Percentiles rank a stretch among this genome's conserved stretches.
phyloP scores from a whole-genome alignment of 805 yeast species.

The Scheffersomyces coipomensis region DNA sequence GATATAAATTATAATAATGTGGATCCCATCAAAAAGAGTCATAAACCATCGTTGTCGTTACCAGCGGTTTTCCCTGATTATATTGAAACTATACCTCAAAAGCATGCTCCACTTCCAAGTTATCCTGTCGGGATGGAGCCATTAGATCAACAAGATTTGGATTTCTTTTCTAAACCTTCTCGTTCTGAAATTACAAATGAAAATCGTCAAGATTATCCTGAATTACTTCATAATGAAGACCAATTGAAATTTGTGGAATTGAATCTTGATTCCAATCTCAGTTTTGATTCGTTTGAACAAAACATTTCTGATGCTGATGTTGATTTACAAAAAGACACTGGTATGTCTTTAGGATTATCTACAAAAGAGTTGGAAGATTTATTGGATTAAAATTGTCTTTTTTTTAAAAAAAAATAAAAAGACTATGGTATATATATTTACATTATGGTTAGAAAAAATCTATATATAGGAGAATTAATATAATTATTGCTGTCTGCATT shows the following conservation, averaged over 20 bases:
- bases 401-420: no score
- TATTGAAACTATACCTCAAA: conserved; percentile 49
- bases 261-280: conserved; percentile 7
- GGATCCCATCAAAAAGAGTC: conserved; percentile 26
- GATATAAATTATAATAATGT: conserved; percentile 12
- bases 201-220: conserved; percentile 12
- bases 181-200: conserved; percentile 17
- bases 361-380: conserved; percentile 32
- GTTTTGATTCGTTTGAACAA: neutral
- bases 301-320: conserved; percentile 2
- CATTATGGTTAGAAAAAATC: neutral
- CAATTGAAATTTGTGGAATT: conserved; percentile 12
- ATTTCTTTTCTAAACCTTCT: conserved; percentile 22
- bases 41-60: neutral
- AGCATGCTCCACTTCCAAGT: conserved; percentile 36
- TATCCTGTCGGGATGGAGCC: conserved; percentile 47
- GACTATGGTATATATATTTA: neutral
- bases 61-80: conserved; percentile 18
- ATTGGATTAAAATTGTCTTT: conserved; percentile 31
- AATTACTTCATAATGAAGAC: conserved; percentile 8
- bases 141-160: conserved; percentile 23
- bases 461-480: conserved; percentile 4
- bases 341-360: conserved; percentile 24
- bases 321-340: conserved; percentile 11
- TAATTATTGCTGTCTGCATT: conserved; percentile 34